Base-by-base conservation (phyloP, 2,329 filamentous ascomycete species). In the Penicillium corylophilum region DNA sequence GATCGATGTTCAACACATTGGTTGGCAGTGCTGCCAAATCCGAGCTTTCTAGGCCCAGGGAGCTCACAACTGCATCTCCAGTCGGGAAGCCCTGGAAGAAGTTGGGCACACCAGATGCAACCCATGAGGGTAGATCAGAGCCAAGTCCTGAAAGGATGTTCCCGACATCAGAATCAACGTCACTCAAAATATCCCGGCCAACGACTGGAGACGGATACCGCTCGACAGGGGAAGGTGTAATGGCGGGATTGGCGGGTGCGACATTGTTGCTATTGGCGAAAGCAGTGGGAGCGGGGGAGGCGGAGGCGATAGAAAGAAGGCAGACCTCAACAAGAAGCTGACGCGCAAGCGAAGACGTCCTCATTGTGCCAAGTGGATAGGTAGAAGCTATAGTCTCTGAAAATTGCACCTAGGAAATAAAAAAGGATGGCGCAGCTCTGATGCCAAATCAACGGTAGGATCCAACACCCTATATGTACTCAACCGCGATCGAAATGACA, bases 41-140 rank as follows among this genome's bases (percentile, higher is more conserved):
- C 4, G 41, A 23, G 20, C 43, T 44, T 7, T 61, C 16, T 48
- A 62, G 40, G 5, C 59, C 57, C 2, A 62, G 57, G 18, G 59
- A 61, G 54, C 57, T 62, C n/a, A 41, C 54, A 13, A 62, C 59
- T 2, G 57, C 44, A 13, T 59, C 56, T 35, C 58, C 56, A 33
- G 57, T 61, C 1, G 59, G 59, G 40, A 62, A 61, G 1, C 57
- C 57, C 26, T 62, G 59, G 48, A 61, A 62, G 28, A 54, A 61
- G 7, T 59, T 52, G 46, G 59, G 59, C 12, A 62, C 56, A 44
- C 59, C 59, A 10, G 59, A 62, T 23, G 59, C 59, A 7, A 61
- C 57, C 59, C 59, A 61, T 0, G 57, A 53, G 18, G 59, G 57
- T 4, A 62, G 28, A 5, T 42, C 52, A 10, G 59, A 59, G 1